Base-by-base conservation (phyloP, 495 filamentous ascomycete species). In the Penicillium salamii region DNA sequence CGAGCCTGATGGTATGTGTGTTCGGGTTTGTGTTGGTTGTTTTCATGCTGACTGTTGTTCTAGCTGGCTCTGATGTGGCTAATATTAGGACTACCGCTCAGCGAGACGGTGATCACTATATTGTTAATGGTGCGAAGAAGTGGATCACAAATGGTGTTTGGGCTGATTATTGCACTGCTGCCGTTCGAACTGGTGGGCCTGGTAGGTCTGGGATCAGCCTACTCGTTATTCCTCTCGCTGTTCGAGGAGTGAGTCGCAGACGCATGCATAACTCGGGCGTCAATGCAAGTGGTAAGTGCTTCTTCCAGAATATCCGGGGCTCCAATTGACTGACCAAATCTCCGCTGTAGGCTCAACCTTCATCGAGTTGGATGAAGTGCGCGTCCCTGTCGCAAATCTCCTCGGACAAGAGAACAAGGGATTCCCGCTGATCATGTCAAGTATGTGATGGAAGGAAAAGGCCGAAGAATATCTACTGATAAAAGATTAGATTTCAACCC, bases 211-310 rank as follows among this genome's bases (percentile, higher is more conserved):
- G 78, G 3, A 71, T 82, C 23, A 77, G 73, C 24, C 52, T 80
- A 29, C 67, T 82, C 2, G 74, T 82, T 7, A 78, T 82, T 23
- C 74, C 78, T 2, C 54, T 80, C 39, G 57, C 67, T 28, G 62
- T 68, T n/a, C 45, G 59, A 1, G 78, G 78, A 1, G 70, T 82
- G 15, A 70, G 78, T 61, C 67, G 81, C 36, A 85, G 90, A 65
- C 85, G 90, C 74, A 95, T 89, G 20, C 78, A 78, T 19, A 92
- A 95, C 67, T 91, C 88, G 8, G 77, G 87, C 12, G 67, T 71
- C 0, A 69, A 70, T 49, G 70, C 70, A 5, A 71, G 68, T 39
- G 68, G 68, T 69, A 62, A 9, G 65, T 34, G 9, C 8, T 29
- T 12, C 21, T 13, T 34, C 5, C 17, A n/a, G n/a, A n/a, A n/a